Conservation (phyloP, 1,284 basidiomycete species). For the Ceratobasidium sp. region DNA sequence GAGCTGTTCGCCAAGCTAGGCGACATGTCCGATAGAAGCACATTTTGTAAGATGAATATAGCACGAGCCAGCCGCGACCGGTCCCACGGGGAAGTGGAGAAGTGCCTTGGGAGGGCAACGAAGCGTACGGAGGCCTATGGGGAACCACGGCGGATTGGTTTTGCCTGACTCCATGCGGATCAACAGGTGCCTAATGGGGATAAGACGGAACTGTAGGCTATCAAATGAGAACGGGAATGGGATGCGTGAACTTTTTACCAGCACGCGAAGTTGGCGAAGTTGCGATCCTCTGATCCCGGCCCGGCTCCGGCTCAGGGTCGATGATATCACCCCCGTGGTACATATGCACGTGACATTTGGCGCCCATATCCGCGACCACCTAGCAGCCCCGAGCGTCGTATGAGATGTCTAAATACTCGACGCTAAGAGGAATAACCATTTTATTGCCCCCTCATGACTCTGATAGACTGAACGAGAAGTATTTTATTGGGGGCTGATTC, state of each 20-base stretch:
- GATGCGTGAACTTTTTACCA: not conserved
- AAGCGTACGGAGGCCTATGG: slow-evolving; percentile 19
- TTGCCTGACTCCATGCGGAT: not conserved
- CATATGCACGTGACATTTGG: not conserved
- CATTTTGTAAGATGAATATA: slow-evolving; percentile 4
- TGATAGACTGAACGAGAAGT: no score
- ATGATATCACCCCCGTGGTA: not conserved
- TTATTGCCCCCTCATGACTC: no score
- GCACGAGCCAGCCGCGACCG: not conserved
- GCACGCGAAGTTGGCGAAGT: not conserved
- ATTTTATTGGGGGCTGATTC: no score
- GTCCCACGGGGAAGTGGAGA: slow-evolving; percentile 36
- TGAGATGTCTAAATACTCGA: no score
- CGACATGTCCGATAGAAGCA: slow-evolving; percentile 31
- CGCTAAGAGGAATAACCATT: no score
- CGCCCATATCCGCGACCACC: no score
- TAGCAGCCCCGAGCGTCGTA: no score
- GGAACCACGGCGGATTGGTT: not conserved
- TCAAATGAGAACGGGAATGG: slow-evolving; percentile 19
- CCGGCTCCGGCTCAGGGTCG: not conserved
- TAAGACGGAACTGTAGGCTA: slow-evolving; percentile 1
- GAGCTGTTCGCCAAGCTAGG: slow-evolving; percentile 24
- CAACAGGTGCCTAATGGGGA: slow-evolving; percentile 5
- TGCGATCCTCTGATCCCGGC: not conserved
- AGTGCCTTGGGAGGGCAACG: slow-evolving; percentile 28